Conservation (phyloP, 2,329 filamentous ascomycete genomes). For the Aureobasidium sp. region DNA sequence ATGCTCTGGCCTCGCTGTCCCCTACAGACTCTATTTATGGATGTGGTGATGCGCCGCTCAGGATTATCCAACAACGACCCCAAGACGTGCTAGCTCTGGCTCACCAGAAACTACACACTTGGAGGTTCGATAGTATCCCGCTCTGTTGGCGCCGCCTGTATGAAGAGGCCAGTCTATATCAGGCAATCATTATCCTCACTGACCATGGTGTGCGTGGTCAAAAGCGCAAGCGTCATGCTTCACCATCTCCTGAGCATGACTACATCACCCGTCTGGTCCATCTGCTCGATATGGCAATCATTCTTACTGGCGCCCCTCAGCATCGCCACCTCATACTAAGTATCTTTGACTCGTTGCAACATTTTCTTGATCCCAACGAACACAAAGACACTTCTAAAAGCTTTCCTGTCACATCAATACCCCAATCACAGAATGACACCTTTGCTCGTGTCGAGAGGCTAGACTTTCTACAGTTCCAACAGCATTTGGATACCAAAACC, state of each 20-base stretch:
- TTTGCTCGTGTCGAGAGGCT: slow-evolving; percentile 13
- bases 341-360: slow-evolving; percentile 46
- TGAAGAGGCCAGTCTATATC: slow-evolving; percentile 61
- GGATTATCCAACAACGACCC: slow-evolving; percentile 31
- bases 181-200: slow-evolving; percentile 38
- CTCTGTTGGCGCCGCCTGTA: slow-evolving; percentile 64
- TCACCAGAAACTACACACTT: slow-evolving; percentile 62
- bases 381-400: neutral
- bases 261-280: slow-evolving; percentile 56
- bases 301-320: slow-evolving; percentile 61
- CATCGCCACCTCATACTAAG: slow-evolving; percentile 43
- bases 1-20: neutral
- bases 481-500: slow-evolving; percentile 21
- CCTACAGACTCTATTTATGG: slow-evolving; percentile 29
- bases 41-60: slow-evolving; percentile 37
- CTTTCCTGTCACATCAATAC: neutral
- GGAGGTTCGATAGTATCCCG: slow-evolving; percentile 60
- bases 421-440: slow-evolving; percentile 1
- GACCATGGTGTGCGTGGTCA: neutral
- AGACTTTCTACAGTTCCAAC: slow-evolving; percentile 25
- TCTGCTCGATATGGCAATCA: slow-evolving; percentile 67
- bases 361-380: slow-evolving; percentile 20
- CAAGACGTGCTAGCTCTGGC: slow-evolving; percentile 53
- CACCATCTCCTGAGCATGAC: slow-evolving; percentile 17
- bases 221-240: slow-evolving; percentile 21